Conservation (phyloP, 2,329 filamentous ascomycete genomes). For the Clathrospora elynae region DNA sequence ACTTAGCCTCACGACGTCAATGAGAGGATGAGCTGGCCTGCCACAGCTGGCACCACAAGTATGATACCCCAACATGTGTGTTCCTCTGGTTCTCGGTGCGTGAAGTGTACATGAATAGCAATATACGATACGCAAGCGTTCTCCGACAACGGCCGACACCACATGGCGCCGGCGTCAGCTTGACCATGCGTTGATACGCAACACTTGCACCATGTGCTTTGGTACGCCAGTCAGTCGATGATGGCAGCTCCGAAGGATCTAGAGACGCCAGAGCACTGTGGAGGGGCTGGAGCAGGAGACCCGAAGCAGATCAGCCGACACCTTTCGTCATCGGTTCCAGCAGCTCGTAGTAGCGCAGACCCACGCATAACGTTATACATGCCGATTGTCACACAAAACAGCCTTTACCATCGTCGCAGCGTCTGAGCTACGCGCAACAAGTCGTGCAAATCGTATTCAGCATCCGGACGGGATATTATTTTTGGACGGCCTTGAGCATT, state of each 20-base stretch:
- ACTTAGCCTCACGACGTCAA: conserved; percentile 40
- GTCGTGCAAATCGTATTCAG: conserved; percentile 6
- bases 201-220: neutral
- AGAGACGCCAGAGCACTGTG: conserved; percentile 1
- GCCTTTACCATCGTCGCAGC: conserved; percentile 12
- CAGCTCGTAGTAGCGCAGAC: conserved; percentile 14
- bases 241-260: conserved; percentile 4
- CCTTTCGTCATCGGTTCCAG: conserved; percentile 22
- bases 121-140: conserved; percentile 1
- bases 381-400: conserved; percentile 23
- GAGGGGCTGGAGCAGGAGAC: conserved; percentile 18
- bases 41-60: conserved; percentile 30
- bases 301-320: conserved; percentile 23
- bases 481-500: conserved; percentile 16
- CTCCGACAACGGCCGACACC: neutral
- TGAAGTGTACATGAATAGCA: conserved; percentile 5
- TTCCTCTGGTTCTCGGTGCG: neutral
- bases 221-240: conserved; percentile 1
- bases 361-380: conserved; percentile 13
- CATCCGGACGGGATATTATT: conserved; percentile 11
- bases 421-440: conserved; percentile 16
- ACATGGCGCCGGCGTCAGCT: conserved; percentile 1
- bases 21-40: conserved; percentile 39
- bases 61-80: conserved; percentile 10
- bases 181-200: neutral